phyloP scores from a whole-genome alignment of 257 asterid species.

The Craterostigma plantagineum region DNA sequence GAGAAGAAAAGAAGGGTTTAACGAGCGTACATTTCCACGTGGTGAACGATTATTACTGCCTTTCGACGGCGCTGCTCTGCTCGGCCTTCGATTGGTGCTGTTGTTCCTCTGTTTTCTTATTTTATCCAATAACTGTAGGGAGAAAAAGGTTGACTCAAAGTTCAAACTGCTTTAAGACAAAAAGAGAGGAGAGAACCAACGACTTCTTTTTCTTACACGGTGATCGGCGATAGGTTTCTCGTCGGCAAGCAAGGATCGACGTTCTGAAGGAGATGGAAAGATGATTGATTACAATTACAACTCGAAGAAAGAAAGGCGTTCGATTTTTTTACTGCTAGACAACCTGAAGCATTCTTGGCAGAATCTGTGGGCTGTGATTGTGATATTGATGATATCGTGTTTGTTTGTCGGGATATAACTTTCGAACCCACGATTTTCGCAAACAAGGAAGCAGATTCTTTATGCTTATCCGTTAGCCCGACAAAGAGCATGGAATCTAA shows the following conservation, averaged over 20 bases:
- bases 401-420: slow-evolving; percentile 54
- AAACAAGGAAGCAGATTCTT: slow-evolving; percentile 75
- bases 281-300: too few species aligned
- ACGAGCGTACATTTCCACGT: slow-evolving; percentile 29
- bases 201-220: slow-evolving; percentile 27
- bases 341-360: slow-evolving; percentile 17
- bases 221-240: slow-evolving; percentile 18
- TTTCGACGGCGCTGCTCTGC: slow-evolving; percentile 20
- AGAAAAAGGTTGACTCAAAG: too few species aligned
- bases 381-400: too few species aligned
- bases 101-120: not conserved
- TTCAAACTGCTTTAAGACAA: too few species aligned
- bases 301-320: too few species aligned
- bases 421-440: slow-evolving; percentile 88
- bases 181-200: slow-evolving; percentile 2
- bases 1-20: slow-evolving; percentile 3
- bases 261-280: too few species aligned
- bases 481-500: slow-evolving; percentile 75
- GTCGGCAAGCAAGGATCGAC: slow-evolving; percentile 18
- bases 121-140: too few species aligned
- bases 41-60: slow-evolving; percentile 17
- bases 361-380: slow-evolving; percentile 1
- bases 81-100: slow-evolving; percentile 13
- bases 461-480: slow-evolving; percentile 88
- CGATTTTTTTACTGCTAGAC: too few species aligned